Evolutionary conservation across 2,329 filamentous ascomycete species (phyloP).

Genomic region (Trichophyton simii): DNA sequence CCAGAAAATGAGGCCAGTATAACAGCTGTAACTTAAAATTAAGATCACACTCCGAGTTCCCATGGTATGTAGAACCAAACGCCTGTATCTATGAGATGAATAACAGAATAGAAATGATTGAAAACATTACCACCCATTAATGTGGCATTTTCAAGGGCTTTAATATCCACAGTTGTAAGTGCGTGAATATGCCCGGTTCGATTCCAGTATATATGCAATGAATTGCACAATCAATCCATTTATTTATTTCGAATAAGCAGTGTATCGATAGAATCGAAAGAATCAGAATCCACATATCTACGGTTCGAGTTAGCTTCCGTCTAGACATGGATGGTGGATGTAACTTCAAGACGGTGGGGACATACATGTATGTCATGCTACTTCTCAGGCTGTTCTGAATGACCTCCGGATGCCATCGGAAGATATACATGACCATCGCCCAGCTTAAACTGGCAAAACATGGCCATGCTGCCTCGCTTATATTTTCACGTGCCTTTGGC

Average conservation of each 20-base stretch:
- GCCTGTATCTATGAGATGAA: not conserved
- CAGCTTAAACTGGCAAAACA: conserved; percentile 83
- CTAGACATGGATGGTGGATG: not conserved
- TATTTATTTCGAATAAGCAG: conserved; percentile 74
- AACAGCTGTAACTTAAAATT: not conserved
- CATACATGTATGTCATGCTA: conserved; percentile 97
- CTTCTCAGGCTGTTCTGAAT: conserved; percentile 81
- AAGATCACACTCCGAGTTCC: not conserved
- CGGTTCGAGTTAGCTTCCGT: conserved; percentile 7
- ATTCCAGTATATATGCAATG: not conserved
- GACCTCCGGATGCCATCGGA: conserved; percentile 80
- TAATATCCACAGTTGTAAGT: not conserved
- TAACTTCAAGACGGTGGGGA: conserved; percentile 14
- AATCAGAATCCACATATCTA: conserved; percentile 66
- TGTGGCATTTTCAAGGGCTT: not conserved
- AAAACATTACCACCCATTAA: not conserved
- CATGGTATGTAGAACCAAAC: not conserved
- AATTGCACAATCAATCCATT: conserved; percentile 1
- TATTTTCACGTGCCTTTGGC: conserved; percentile 34
- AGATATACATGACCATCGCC: conserved; percentile 91
- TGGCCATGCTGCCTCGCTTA: conserved; percentile 71
- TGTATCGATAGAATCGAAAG: conserved; percentile 77
- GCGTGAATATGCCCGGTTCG: not conserved
- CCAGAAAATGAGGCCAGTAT: not conserved
- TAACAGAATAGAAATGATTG: not conserved